phyloP scores from a whole-genome alignment of 2,329 filamentous ascomycete genomes.

The Chrysoporthe austroafricana region DNA sequence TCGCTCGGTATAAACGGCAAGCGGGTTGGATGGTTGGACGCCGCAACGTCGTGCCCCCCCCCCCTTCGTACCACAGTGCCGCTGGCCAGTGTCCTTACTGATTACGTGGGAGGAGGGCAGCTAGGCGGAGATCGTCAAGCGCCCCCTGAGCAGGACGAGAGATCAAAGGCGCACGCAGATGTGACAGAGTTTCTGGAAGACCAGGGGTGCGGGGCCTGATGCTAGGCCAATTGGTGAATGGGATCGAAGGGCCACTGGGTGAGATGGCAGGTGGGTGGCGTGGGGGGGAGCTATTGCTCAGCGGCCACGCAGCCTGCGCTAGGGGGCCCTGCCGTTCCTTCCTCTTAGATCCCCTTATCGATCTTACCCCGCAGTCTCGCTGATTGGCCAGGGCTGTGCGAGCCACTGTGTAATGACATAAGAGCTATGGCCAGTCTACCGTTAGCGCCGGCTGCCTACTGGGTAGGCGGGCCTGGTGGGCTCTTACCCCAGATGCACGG shows the following conservation, averaged over 20 bases:
- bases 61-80: not conserved
- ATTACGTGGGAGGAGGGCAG: slow-evolving; percentile 2
- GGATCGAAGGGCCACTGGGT: not conserved
- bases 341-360: slow-evolving; percentile 15
- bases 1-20: not conserved
- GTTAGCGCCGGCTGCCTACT: slow-evolving; percentile 6
- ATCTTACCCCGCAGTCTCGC: slow-evolving; percentile 23
- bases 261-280: slow-evolving; percentile 1
- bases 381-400: slow-evolving; percentile 14
- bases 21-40: not conserved
- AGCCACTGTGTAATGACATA: slow-evolving; percentile 1
- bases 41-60: not conserved
- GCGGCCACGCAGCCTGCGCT: not conserved
- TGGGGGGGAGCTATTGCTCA: not conserved
- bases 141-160: not conserved
- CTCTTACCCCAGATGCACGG: slow-evolving; percentile 21
- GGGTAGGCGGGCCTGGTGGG: slow-evolving; percentile 12
- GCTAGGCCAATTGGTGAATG: not conserved
- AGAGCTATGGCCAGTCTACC: not conserved
- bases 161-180: not conserved
- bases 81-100: not conserved
- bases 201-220: not conserved
- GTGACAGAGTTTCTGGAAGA: not conserved
- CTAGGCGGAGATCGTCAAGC: not conserved
- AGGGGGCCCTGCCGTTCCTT: slow-evolving; percentile 4